Conservation (phyloP, 73 alveolate genomes). For the Stentor coeruleus region DNA sequence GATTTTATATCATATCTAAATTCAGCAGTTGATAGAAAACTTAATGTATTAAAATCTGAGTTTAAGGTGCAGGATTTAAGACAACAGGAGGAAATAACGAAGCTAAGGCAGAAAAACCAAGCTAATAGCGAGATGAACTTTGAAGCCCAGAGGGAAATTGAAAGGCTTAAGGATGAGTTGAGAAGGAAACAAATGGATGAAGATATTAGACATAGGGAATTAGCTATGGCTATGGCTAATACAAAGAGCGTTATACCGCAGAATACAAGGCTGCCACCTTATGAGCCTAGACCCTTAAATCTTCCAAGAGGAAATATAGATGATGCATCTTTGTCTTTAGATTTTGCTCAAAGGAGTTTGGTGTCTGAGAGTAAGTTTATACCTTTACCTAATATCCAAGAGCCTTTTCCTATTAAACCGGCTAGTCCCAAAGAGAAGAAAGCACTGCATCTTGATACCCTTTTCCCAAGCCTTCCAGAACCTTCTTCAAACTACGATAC, state of each 20-base stretch:
- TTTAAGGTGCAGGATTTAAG: conserved; percentile 54
- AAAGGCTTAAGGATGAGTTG: conserved; percentile 62
- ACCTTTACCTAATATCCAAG: conserved; percentile 16
- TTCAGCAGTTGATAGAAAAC: conserved; percentile 50
- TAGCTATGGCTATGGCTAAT: neutral
- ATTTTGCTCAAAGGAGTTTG: conserved; percentile 15
- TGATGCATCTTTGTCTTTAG: conserved; percentile 18
- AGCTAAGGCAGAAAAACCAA: conserved; percentile 55
- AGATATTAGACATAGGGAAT: conserved; percentile 25
- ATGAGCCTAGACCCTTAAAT: neutral
- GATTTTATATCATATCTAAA: neutral
- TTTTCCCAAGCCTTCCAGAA: conserved; percentile 20
- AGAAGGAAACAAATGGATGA: conserved; percentile 11
- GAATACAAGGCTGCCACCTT: conserved; percentile 22
- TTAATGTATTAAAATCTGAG: conserved; percentile 52
- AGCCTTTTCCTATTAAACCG: neutral
- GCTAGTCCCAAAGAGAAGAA: neutral
- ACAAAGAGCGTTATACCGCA: neutral
- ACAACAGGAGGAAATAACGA: conserved; percentile 44
- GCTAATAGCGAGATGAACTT: conserved; percentile 49
- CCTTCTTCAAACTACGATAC: neutral
- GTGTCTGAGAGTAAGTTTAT: conserved; percentile 26
- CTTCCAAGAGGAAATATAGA: conserved; percentile 19
- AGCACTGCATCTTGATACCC: conserved; percentile 15
- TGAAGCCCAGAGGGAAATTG: conserved; percentile 68